Conservation (phyloP, 2,329 filamentous ascomycete genomes). For the Venturia effusa region DNA sequence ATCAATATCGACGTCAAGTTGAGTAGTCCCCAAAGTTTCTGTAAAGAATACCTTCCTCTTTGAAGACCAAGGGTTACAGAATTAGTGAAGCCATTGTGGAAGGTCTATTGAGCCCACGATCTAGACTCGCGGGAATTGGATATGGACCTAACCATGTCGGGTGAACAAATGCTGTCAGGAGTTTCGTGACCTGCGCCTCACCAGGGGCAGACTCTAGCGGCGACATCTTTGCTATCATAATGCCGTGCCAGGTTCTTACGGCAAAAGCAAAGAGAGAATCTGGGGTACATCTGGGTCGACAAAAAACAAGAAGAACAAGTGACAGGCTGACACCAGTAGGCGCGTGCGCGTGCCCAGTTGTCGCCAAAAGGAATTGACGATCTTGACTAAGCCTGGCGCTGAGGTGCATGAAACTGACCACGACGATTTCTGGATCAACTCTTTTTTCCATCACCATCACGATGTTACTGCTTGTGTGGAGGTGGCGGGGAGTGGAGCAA, state of each 20-base stretch:
- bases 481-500: conserved; percentile 2
- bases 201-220: background rate
- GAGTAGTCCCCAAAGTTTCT: too few relatives aligned
- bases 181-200: conserved; percentile 1
- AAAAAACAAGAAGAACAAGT: background rate
- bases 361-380: background rate
- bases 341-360: background rate
- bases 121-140: background rate
- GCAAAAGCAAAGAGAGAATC: background rate
- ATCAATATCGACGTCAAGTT: too few relatives aligned
- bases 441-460: conserved; percentile 14
- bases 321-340: background rate
- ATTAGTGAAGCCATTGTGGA: too few relatives aligned
- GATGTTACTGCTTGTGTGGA: background rate
- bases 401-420: background rate
- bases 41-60: too few relatives aligned
- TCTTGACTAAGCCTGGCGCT: background rate
- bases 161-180: background rate
- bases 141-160: background rate
- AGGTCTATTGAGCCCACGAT: background rate
- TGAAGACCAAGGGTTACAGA: too few relatives aligned
- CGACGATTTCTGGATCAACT: conserved; percentile 18
- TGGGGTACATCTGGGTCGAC: background rate
- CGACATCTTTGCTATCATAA: conserved; percentile 2
- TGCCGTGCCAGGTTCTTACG: background rate